Base-by-base conservation (phyloP, 495 filamentous ascomycete genomes). In the Talaromyces wortmannii region DNA sequence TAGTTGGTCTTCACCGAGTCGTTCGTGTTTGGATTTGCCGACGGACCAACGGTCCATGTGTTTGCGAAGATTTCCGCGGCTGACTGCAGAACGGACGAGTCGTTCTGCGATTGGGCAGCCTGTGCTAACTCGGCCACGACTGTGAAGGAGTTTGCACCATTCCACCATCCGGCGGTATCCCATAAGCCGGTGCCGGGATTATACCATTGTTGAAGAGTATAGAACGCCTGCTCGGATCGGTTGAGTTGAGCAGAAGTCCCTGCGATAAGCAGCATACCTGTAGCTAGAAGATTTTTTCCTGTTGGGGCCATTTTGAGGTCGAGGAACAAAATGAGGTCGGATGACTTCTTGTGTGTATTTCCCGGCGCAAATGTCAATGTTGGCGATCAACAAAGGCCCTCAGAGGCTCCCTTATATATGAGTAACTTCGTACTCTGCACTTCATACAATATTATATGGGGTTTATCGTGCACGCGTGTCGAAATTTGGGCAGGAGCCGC, bases 141-240 rank as follows among this genome's bases (percentile, higher is more conserved):
- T 2, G 84, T 88, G 56, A 90, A 65, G 53, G 75, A 78, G 63
- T 89, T 91, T 54, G 83, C 87, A 42, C 79, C 81, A 67, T 90
- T 88, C 88, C 88, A 91, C 88, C 88, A 91, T 2, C 83, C 83
- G 29, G 72, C 76, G 0, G 80, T 84, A 57, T 81, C 64, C 83
- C 84, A 90, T 10, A 88, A 69, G 13, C 87, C 87, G 0, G 75
- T 85, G 7, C 59, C 58, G 4, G 55, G 50, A 62, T 88, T 79
- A 57, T 89, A 90, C 82, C 83, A 89, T 18, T 45, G 54, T 59
- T 89, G 84, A 3, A 90, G 74, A 8, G 75, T 64, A 29, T 69
- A 61, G 48, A 82, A 60, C 6, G 71, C 81, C 16, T 65, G 55
- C 32, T 74, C 65, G 6, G 82, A 75, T 55, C 80, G 66, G 13